Base-by-base conservation (phyloP, 2,329 filamentous ascomycete genomes). In the Penicillium brasilianum region DNA sequence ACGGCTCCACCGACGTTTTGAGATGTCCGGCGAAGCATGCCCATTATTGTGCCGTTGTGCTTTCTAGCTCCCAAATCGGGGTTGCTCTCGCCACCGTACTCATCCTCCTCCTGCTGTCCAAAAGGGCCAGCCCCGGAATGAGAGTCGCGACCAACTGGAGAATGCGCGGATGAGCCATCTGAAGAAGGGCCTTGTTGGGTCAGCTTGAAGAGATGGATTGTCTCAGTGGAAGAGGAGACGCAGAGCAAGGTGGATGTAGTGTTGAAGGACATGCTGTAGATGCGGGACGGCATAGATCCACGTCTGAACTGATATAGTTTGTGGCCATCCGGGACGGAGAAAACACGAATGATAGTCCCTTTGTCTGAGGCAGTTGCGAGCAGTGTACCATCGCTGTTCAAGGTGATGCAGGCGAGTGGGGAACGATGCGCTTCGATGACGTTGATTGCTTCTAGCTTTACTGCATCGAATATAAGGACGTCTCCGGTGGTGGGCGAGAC, bases 221-320 rank as follows among this genome's bases (percentile, higher is more conserved):
- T 99, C 72, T 99, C 95, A 0, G 93, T 96, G 1, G 93, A 93
- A 3, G 94, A 98, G 5, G 95, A 98, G 43, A 99, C 93, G 72
- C 93, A 97, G 37, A 99, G 86, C 11, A 99, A 83, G 1, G 93
- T 97, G 2, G 93, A 96, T 61, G 91, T 93, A 53, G 93, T 88
- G 77, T 99, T 99, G 80, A 99, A 99, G 1, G 93, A 96, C 93
- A 99, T 97, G 85, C 93, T 96, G 80, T 93, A 97, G 69, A 99
- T 99, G 43, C 92, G 90, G 1, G 93, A 93, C 0, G 95, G 95
- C 77, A 97, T 97, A 2, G 94, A 97, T 46, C 95, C 95, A 66
- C 95, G 88, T 61, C 95, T 88, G 79, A 99, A 99, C 75, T 99
- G 94, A 76, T 93, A 98, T 18, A 99, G 84, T 77, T 98, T 99